These are phyloP conservation scores for Digitaria exilis DNA, from an alignment of 202 grass and related monocot species.

Conservation along the genomic window DNA sequence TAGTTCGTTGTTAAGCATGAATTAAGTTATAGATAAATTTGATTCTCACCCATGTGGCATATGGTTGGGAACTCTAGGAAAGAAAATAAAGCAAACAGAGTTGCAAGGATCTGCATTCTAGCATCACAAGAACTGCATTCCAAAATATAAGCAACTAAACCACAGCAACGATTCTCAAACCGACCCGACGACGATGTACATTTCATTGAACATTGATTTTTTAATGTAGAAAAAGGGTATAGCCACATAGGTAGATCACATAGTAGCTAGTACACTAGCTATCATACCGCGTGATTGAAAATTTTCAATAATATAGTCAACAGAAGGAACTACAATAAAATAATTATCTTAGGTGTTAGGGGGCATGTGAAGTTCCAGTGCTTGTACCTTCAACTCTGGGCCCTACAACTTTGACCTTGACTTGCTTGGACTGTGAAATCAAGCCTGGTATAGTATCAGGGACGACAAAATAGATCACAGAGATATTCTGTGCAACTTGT, in stretches of 20 bases:
- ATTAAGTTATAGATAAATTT: background rate
- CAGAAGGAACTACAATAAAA: background rate
- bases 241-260: background rate
- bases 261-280: slow-evolving; percentile 8
- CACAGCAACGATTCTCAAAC: background rate
- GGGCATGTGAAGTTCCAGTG: slow-evolving; percentile 32
- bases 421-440: slow-evolving; percentile 39
- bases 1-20: background rate
- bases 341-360: background rate
- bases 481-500: slow-evolving; percentile 32
- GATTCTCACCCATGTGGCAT: background rate
- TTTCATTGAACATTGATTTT: background rate
- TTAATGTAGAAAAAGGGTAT: background rate
- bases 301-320: background rate
- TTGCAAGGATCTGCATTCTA: background rate
- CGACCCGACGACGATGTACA: background rate
- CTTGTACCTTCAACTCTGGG: background rate
- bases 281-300: background rate
- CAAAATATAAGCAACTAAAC: background rate
- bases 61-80: background rate
- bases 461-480: slow-evolving; percentile 11
- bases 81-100: background rate
- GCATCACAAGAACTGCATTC: background rate
- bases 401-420: slow-evolving; percentile 37
- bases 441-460: background rate